A percentile compares a stretch with the other conserved stretches of the same genome.
These are phyloP conservation scores for Phytophthora boehmeriae DNA, from an alignment of 352 stramenopile species.

Conservation along the genomic window DNA sequence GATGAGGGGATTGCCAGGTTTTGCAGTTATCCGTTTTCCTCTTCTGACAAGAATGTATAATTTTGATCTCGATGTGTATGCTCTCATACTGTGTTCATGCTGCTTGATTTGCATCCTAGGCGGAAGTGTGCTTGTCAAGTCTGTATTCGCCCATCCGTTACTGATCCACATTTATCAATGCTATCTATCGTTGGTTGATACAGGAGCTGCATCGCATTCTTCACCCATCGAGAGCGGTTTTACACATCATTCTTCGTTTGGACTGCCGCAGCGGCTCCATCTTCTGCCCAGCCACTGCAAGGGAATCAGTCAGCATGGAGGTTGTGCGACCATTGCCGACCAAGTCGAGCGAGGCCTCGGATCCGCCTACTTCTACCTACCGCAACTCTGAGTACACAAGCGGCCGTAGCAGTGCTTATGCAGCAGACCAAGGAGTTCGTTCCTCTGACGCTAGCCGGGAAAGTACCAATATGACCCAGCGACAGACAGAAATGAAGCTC, in stretches of 20 bases:
- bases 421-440: slow-evolving; percentile 10
- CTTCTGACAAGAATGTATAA: slow-evolving; percentile 35
- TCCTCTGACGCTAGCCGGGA: slow-evolving; percentile 24
- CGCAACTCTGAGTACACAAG: slow-evolving; percentile 33
- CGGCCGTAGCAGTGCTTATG: slow-evolving; percentile 22
- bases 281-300: not conserved
- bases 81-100: not conserved
- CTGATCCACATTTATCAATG: slow-evolving; percentile 14
- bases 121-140: not conserved
- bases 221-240: not conserved
- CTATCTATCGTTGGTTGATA: not conserved
- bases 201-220: not conserved
- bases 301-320: slow-evolving; percentile 23
- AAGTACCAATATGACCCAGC: slow-evolving; percentile 5
- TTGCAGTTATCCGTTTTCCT: slow-evolving; percentile 15
- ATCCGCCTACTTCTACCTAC: slow-evolving; percentile 13
- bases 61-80: slow-evolving; percentile 22
- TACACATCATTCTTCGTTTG: slow-evolving; percentile 30
- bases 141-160: slow-evolving; percentile 22
- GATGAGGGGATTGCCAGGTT: not conserved
- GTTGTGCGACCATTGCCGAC: slow-evolving; percentile 27
- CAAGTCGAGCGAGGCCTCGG: slow-evolving; percentile 10
- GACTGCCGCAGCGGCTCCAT: slow-evolving; percentile 13
- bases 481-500: slow-evolving; percentile 68
- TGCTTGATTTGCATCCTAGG: too few relatives aligned